These are phyloP conservation scores for Aspergillus haitiensis DNA, from an alignment of 495 filamentous ascomycete species.

Conservation along the genomic window DNA sequence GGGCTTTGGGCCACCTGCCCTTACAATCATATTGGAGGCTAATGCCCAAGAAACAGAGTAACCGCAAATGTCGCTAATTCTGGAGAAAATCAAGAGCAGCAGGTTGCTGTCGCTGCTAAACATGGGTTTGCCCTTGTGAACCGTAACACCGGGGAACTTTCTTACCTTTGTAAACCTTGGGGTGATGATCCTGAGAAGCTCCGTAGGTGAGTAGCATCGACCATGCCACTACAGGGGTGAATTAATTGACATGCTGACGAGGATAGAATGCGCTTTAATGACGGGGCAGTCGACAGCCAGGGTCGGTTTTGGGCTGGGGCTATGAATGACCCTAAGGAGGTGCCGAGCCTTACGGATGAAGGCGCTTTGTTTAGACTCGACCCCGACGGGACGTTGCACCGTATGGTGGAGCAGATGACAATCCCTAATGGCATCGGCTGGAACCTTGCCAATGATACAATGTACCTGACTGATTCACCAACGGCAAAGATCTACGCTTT, in stretches of 20 bases:
- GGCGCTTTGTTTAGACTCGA: slow-evolving; percentile 65
- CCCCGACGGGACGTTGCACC: slow-evolving; percentile 58
- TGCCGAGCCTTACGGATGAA: slow-evolving; percentile 34
- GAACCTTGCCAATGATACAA: slow-evolving; percentile 66
- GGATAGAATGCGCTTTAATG: slow-evolving; percentile 66
- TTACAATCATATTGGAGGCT: slow-evolving; percentile 1
- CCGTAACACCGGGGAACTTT: slow-evolving; percentile 59
- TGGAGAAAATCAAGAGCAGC: slow-evolving; percentile 55
- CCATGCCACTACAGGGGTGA: neutral
- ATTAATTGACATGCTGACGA: slow-evolving; percentile 18
- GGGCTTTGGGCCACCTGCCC: neutral
- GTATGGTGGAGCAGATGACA: slow-evolving; percentile 61
- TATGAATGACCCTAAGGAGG: slow-evolving; percentile 71
- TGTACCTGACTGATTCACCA: slow-evolving; percentile 82
- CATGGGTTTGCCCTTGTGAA: slow-evolving; percentile 75
- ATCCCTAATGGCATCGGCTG: slow-evolving; percentile 89
- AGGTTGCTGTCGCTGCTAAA: slow-evolving; percentile 79
- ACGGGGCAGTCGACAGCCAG: slow-evolving; percentile 76
- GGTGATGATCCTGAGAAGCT: slow-evolving; percentile 44
- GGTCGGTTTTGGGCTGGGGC: slow-evolving; percentile 87
- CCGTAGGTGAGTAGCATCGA: slow-evolving; percentile 40
- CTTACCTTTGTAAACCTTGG: slow-evolving; percentile 63
- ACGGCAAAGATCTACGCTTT: slow-evolving; percentile 70
- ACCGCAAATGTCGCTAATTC: slow-evolving; percentile 77
- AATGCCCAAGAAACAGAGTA: slow-evolving; percentile 46